Percentiles rank a stretch among this genome's conserved stretches.
Evolutionary conservation across 2,329 filamentous ascomycete species (phyloP).

Genomic region (Hysterium pulicare): DNA sequence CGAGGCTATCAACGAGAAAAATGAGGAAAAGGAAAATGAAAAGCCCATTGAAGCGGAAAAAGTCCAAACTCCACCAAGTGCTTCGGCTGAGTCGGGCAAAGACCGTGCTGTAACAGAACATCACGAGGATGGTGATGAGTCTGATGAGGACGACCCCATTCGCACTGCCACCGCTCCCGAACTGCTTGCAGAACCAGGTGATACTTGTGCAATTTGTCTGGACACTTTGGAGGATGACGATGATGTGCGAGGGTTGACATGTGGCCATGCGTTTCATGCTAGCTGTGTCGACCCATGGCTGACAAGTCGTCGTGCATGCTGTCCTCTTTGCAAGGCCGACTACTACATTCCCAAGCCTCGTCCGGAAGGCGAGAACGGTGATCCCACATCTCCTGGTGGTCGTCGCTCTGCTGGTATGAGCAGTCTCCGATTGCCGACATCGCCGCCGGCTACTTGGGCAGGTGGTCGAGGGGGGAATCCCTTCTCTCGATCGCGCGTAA

Average conservation of each 20-base stretch:
- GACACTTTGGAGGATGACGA: constrained; percentile 93
- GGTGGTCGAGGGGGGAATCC: constrained; percentile 24
- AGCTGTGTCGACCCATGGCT: constrained; percentile 96
- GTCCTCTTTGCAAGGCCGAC: constrained; percentile 95
- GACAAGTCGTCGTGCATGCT: constrained; percentile 89
- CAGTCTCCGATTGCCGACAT: constrained; percentile 29
- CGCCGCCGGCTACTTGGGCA: constrained; percentile 32
- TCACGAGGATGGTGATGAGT: constrained; percentile 50
- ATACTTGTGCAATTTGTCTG: constrained; percentile 94
- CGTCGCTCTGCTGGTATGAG: constrained; percentile 24
- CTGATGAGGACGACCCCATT: constrained; percentile 76
- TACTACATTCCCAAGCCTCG: constrained; percentile 94
- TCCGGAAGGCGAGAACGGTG: constrained; percentile 50
- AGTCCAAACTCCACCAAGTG: constrained; percentile 28
- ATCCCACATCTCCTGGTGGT: constrained; percentile 18
- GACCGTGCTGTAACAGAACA: constrained; percentile 17
- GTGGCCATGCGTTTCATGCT: constrained; percentile 97
- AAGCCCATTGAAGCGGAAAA: constrained; percentile 26
- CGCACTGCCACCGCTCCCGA: constrained; percentile 78
- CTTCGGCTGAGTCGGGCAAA: constrained; percentile 17
- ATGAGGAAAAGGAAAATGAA: constrained; percentile 27
- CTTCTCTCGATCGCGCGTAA: constrained; percentile 30
- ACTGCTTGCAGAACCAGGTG: constrained; percentile 74
- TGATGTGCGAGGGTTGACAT: constrained; percentile 88
- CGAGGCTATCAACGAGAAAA: constrained; percentile 12